Base-by-base conservation (phyloP, 495 filamentous ascomycete species). In the Hyaloscypha bicolor region DNA sequence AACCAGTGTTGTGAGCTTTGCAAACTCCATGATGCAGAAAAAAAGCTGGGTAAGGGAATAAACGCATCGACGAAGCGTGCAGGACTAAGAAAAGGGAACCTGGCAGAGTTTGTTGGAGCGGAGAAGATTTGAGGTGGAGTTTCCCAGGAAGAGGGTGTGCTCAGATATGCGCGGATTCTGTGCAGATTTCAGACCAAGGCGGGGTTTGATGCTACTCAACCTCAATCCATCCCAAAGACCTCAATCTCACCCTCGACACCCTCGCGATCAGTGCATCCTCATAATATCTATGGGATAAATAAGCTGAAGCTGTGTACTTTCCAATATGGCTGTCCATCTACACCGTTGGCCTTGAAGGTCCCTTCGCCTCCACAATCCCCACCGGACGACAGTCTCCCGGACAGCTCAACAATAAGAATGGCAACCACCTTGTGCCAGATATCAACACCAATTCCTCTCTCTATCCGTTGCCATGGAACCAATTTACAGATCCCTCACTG, bases 401-500 rank as follows among this genome's bases (percentile, higher is more conserved):
- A 30, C n/a, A 53, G 29, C 45, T 33, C 42, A 45, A 52, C 29
- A n/a, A 63, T 31, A 48, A 39, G 21, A 12, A 48, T n/a, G 8
- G 37, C 60, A 25, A 25, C 16, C 51, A 33, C 1, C 53, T 21
- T 48, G n/a, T 33, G 9, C 22, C 32, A 30, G 21, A 59, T 56
- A 45, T 53, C 22, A 9, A 4, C 9, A 6, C 32, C 32, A 19
- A 2, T 30, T 58, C 22, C 53, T 51, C 35, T 48, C 32, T 35
- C 31, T 30, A 21, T 35, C 35, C 51, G 4, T 58, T 33, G 5
- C 56, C 32, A 69, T 72, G 70, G 70, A 72, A 33, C 57, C 60
- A 42, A 45, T 72, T 32, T 72, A 72, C 67, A 21, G 42, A 35
- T 69, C 70, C 37, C 63, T 72, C 14, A 69, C 67, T 9, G 52